phyloP scores from a whole-genome alignment of 129 eudicot species.

The Artemisia tridentata region DNA sequence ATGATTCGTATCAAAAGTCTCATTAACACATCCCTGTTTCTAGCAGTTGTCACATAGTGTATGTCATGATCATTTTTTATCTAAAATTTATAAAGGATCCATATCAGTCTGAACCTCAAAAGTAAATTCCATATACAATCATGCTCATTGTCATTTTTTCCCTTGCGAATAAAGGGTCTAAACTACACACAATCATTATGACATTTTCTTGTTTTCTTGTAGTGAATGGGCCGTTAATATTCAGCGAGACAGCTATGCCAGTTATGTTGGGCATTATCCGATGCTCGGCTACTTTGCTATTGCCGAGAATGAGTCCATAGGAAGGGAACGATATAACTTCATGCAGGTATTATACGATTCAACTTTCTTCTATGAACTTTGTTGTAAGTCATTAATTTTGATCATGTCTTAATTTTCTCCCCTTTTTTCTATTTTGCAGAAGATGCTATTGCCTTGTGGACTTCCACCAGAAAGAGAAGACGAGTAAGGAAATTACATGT shows the following conservation, averaged over 20 bases:
- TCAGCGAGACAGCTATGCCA: slow-evolving; percentile 92
- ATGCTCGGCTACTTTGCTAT: slow-evolving; percentile 83
- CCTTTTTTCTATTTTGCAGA: slow-evolving; percentile 49
- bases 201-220: slow-evolving; percentile 15
- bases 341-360: slow-evolving; percentile 76
- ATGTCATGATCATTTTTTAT: neutral
- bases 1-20: too few relatives aligned
- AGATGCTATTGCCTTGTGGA: slow-evolving; percentile 95
- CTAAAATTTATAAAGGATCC: neutral
- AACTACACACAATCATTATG: slow-evolving; percentile 10
- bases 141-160: neutral
- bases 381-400: neutral
- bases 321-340: slow-evolving; percentile 94
- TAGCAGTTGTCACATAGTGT: neutral
- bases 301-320: slow-evolving; percentile 96
- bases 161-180: neutral
- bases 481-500: slow-evolving; percentile 39
- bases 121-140: neutral
- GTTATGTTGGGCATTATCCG: slow-evolving; percentile 90
- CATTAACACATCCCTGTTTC: neutral
- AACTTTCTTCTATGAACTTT: neutral
- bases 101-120: neutral
- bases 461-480: slow-evolving; percentile 98
- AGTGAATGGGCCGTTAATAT: slow-evolving; percentile 98
- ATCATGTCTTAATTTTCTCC: too few relatives aligned